Percentiles rank a stretch among this genome's conserved stretches.
These are phyloP conservation scores for Taphrina confusa DNA, from an alignment of 1,139 yeast genomes.

Conservation along the genomic window DNA sequence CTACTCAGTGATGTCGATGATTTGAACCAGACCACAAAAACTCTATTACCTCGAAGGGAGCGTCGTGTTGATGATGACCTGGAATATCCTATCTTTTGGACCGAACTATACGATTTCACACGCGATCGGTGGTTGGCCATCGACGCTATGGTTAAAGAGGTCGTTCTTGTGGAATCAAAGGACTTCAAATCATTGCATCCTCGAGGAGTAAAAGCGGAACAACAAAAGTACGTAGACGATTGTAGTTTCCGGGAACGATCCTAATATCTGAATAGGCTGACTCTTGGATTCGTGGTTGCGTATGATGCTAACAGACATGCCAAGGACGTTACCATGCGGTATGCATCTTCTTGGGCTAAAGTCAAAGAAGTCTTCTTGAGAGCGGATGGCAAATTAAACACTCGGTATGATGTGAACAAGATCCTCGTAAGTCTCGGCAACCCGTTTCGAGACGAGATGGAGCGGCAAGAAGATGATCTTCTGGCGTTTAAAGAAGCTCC, in stretches of 20 bases:
- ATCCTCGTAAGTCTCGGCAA: conserved; percentile 8
- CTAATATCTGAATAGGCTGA: conserved; percentile 3
- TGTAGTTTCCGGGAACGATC: conserved; percentile 9
- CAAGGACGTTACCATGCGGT: conserved; percentile 82
- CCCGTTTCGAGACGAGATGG: conserved; percentile 49
- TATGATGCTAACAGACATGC: conserved; percentile 66
- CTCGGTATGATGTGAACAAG: conserved; percentile 65
- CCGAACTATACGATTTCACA: conserved; percentile 84
- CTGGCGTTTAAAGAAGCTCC: conserved; percentile 61
- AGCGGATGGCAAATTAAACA: conserved; percentile 58
- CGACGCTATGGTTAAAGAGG: conserved; percentile 67
- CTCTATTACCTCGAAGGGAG: background rate
- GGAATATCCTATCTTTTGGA: conserved; percentile 79
- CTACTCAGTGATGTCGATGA: conserved; percentile 11
- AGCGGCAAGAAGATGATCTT: conserved; percentile 68
- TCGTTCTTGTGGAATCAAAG: conserved; percentile 15
- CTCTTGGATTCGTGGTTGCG: conserved; percentile 52
- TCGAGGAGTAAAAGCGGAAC: conserved; percentile 9
- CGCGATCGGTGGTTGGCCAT: conserved; percentile 71
- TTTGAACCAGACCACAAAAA: background rate
- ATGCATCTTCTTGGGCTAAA: conserved; percentile 71
- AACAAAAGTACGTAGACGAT: conserved; percentile 13
- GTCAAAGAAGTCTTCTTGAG: conserved; percentile 50
- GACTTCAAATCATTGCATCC: conserved; percentile 30
- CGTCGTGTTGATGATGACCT: conserved; percentile 42